Conservation (phyloP, 2,329 filamentous ascomycete species). For the Colletotrichum cuscutae region DNA sequence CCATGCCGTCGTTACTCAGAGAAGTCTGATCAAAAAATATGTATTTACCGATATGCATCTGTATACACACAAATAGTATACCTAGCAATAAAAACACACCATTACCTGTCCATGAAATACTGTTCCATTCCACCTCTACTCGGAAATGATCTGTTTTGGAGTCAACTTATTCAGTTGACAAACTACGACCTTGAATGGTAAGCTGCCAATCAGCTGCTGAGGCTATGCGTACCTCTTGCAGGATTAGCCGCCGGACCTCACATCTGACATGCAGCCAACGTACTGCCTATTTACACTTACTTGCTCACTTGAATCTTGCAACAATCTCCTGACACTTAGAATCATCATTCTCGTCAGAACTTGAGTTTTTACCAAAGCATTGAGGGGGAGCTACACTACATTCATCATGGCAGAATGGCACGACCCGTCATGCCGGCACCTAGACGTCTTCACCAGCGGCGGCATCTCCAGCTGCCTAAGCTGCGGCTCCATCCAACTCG, state of each 20-base stretch:
- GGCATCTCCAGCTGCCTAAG: constrained; percentile 3
- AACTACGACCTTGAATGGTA: not conserved
- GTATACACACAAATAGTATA: too few species aligned
- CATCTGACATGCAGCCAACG: not conserved
- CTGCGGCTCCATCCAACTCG: not conserved
- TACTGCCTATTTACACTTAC: not conserved
- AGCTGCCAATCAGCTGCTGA: not conserved
- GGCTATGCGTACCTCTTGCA: not conserved
- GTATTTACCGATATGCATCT: too few species aligned
- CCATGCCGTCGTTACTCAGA: too few species aligned
- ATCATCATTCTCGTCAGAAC: not conserved
- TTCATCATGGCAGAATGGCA: constrained; percentile 12
- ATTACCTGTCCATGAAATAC: not conserved
- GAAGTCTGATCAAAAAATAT: too few species aligned
- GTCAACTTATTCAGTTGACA: not conserved
- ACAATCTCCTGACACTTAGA: not conserved
- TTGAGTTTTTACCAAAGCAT: not conserved
- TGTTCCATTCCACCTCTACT: not conserved
- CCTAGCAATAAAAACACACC: too few species aligned
- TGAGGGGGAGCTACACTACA: not conserved
- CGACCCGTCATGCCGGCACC: constrained; percentile 5
- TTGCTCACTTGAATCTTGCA: not conserved
- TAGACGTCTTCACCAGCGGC: not conserved
- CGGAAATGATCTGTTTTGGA: not conserved
- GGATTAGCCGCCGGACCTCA: not conserved